Evolutionary conservation across 2,329 filamentous ascomycete genomes (phyloP).

Genomic region (Pseudogymnoascus sp.): DNA sequence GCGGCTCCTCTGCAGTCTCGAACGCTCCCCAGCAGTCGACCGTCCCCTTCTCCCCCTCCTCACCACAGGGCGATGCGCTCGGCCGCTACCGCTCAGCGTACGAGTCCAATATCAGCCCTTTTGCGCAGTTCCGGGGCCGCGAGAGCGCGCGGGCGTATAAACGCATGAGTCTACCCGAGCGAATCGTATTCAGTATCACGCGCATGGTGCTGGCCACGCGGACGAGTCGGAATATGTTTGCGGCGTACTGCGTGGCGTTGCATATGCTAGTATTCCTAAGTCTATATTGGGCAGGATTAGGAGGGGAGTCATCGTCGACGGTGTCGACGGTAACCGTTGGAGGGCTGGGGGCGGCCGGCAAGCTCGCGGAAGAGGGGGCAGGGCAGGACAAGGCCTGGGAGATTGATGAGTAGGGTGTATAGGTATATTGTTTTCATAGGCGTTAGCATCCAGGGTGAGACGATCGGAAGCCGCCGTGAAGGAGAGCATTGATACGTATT

Average conservation of each 20-base stretch:
- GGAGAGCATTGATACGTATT: neutral
- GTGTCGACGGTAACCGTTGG: neutral
- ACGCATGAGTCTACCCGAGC: constrained; percentile 85
- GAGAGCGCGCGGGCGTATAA: constrained; percentile 87
- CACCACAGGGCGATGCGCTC: constrained; percentile 54
- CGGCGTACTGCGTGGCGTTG: constrained; percentile 78
- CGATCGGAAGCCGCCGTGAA: neutral
- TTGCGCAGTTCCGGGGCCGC: constrained; percentile 88
- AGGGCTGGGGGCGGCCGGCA: neutral
- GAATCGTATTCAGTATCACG: constrained; percentile 83
- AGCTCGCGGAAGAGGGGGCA: neutral
- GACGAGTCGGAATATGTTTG: constrained; percentile 88
- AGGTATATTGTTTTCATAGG: neutral
- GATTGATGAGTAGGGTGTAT: neutral
- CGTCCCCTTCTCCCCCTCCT: constrained; percentile 49
- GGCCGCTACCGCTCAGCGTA: constrained; percentile 89
- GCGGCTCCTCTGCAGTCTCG: constrained; percentile 53
- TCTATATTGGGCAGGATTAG: constrained; percentile 73
- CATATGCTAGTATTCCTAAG: constrained; percentile 82
- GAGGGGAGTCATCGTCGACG: constrained; percentile 36
- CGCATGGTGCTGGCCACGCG: constrained; percentile 84
- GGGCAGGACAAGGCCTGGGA: neutral
- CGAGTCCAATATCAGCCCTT: constrained; percentile 90
- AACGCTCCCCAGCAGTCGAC: constrained; percentile 69
- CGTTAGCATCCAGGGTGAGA: neutral